Conservation (phyloP, 192 early-diverging fungal genomes). For the Spizellomyces punctatus region DNA sequence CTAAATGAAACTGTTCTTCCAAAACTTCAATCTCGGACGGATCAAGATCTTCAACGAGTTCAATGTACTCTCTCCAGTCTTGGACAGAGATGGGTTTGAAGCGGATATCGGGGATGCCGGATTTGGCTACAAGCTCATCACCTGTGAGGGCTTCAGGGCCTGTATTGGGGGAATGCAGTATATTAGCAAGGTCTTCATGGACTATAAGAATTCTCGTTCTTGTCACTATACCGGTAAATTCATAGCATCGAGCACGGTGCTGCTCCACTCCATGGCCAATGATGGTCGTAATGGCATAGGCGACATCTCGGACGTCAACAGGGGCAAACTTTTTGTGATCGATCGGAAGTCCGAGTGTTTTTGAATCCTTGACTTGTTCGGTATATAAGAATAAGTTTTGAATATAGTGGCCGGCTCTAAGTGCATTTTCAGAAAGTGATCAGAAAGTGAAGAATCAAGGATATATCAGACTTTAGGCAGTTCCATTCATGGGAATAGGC, state of each 20-base stretch:
- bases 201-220: too few species aligned
- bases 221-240: too few species aligned
- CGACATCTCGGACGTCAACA: neutral
- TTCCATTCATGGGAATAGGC: neutral
- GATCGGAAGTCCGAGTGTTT: conserved; percentile 2
- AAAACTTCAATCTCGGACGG: conserved; percentile 6
- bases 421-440: neutral
- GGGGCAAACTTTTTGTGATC: conserved; percentile 9
- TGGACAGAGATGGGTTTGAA: too few species aligned
- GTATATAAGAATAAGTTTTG: conserved; percentile 15
- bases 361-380: conserved; percentile 12
- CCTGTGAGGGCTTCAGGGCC: too few species aligned
- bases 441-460: neutral
- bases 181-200: too few species aligned
- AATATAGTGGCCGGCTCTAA: conserved; percentile 11
- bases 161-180: too few species aligned
- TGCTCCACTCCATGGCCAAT: too few species aligned
- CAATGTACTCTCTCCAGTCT: too few species aligned
- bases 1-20: neutral
- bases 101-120: too few species aligned
- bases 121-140: too few species aligned
- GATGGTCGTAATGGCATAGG: too few species aligned
- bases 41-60: neutral
- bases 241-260: too few species aligned
- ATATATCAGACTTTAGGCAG: neutral